A percentile compares a stretch with the other conserved stretches of the same genome.
Conservation (phyloP, 108 stramenopile genomes). For the Skeletonema tropicum region DNA sequence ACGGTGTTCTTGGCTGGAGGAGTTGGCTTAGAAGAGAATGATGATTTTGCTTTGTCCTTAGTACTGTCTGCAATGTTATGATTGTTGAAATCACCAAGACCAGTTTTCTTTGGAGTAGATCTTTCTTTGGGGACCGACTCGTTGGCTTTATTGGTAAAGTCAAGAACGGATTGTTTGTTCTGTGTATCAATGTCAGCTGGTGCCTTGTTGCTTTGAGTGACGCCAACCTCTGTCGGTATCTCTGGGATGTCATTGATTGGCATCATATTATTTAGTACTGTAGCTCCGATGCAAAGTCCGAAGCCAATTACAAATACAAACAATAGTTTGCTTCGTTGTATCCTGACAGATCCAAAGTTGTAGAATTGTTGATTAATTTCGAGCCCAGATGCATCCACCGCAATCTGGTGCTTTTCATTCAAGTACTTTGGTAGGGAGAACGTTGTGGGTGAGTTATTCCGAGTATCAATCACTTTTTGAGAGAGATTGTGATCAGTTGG, state of each 20-base stretch:
- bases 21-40: background rate
- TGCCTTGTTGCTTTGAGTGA: background rate
- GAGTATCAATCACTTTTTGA: background rate
- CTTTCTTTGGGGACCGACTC: background rate
- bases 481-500: conserved; percentile 21
- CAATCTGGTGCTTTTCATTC: conserved; percentile 14
- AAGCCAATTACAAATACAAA: background rate
- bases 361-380: background rate
- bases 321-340: background rate
- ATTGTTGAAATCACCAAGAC: background rate
- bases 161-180: background rate
- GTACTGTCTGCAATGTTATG: background rate
- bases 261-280: background rate
- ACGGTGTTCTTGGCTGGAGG: background rate
- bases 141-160: background rate
- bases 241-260: background rate
- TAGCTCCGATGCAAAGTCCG: background rate
- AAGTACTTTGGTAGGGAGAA: background rate
- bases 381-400: conserved; percentile 29
- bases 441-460: background rate
- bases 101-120: background rate
- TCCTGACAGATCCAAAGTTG: background rate
- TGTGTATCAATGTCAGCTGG: background rate
- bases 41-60: background rate
- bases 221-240: background rate